These are phyloP conservation scores for Juglanconis juglandina DNA, from an alignment of 2,329 filamentous ascomycete species.

Conservation along the genomic window DNA sequence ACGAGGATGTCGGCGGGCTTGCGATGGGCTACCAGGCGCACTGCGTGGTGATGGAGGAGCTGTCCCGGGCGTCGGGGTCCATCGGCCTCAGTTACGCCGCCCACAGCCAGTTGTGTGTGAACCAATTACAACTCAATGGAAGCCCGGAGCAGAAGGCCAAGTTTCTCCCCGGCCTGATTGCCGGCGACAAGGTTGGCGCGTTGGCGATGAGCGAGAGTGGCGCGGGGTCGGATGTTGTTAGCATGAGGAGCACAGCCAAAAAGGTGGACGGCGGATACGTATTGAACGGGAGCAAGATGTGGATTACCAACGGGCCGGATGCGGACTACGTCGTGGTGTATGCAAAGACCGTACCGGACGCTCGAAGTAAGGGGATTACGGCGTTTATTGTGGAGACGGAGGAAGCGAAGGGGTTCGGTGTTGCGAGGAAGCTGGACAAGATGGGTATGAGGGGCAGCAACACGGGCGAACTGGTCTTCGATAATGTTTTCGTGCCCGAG, in stretches of 20 bases:
- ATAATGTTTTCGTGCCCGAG: conserved; percentile 81
- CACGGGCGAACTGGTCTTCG: conserved; percentile 90
- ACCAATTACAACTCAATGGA: conserved; percentile 91
- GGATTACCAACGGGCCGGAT: conserved; percentile 97
- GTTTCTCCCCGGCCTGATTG: conserved; percentile 77
- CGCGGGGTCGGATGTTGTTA: conserved; percentile 88
- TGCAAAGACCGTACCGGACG: conserved; percentile 82
- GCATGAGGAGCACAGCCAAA: conserved; percentile 85
- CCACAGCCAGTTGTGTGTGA: conserved; percentile 93
- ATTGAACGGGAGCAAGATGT: conserved; percentile 94
- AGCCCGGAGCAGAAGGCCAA: conserved; percentile 72
- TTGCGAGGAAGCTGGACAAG: conserved; percentile 90
- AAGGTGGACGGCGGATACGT: conserved; percentile 80
- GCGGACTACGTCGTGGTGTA: conserved; percentile 95
- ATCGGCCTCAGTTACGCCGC: conserved; percentile 92
- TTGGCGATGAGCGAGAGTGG: conserved; percentile 94
- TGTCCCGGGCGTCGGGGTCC: conserved; percentile 78
- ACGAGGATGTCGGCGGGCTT: conserved; percentile 86
- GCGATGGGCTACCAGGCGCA: conserved; percentile 96
- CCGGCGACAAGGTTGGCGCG: conserved; percentile 77
- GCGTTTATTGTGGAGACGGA: conserved; percentile 82
- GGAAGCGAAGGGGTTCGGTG: conserved; percentile 70
- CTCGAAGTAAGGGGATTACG: conserved; percentile 85
- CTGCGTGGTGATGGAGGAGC: conserved; percentile 91
- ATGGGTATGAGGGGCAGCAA: conserved; percentile 97